phyloP scores from a whole-genome alignment of 1,139 yeast genomes.

The Suhomyces yuchorum region DNA sequence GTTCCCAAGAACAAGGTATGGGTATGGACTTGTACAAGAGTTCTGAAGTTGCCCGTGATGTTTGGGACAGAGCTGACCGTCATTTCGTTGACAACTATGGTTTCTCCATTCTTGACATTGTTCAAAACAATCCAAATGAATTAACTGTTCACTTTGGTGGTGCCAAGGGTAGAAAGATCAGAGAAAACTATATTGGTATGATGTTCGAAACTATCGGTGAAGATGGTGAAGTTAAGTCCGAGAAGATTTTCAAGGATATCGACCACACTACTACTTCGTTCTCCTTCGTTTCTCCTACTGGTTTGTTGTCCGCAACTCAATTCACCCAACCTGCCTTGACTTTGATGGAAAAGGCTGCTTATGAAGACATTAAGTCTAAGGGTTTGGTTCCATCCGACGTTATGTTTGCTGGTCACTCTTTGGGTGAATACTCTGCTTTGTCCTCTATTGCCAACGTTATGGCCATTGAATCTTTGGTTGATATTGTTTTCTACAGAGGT shows the following conservation, averaged over 20 bases:
- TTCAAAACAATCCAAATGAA: constrained; percentile 92
- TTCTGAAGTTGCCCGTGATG: constrained; percentile 89
- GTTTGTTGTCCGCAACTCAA: constrained; percentile 96
- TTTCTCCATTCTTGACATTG: constrained; percentile 94
- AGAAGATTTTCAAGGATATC: constrained; percentile 93
- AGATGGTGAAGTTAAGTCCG: constrained; percentile 82
- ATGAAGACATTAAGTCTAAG: constrained; percentile 94
- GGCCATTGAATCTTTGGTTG: constrained; percentile 98
- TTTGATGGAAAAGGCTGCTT: constrained; percentile 98
- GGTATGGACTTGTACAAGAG: constrained; percentile 97
- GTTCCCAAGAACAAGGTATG: constrained; percentile 99
- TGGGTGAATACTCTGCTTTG: constrained; percentile 97
- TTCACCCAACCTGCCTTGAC: constrained; percentile 99
- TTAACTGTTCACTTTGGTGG: constrained; percentile 97
- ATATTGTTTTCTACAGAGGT: constrained; percentile 99
- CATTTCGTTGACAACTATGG: constrained; percentile 95
- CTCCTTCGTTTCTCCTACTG: constrained; percentile 92
- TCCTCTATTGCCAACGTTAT: constrained; percentile 97
- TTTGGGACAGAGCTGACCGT: constrained; percentile 96
- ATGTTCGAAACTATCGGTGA: constrained; percentile 93
- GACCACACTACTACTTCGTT: constrained; percentile 77
- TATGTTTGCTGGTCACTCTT: constrained; percentile 98
- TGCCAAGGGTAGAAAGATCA: constrained; percentile 91
- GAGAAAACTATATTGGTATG: constrained; percentile 95
- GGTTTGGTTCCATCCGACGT: constrained; percentile 94